Base-by-base conservation (phyloP, 2,329 filamentous ascomycete genomes). In the Madurella mycetomatis region DNA sequence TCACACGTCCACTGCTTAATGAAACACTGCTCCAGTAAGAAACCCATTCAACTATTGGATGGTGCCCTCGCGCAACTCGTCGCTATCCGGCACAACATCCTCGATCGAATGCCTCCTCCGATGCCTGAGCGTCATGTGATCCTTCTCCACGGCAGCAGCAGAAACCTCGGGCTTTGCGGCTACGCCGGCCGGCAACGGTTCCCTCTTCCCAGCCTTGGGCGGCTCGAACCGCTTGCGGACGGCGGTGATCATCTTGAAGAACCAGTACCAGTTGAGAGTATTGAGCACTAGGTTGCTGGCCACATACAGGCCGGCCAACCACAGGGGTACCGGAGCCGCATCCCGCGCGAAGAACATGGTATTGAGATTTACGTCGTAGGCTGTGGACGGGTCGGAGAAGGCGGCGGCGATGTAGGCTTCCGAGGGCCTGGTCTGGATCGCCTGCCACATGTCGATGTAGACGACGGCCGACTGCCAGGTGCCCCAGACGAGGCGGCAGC, bases 251-350 rank as follows among this genome's bases (percentile, higher is more conserved):
- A 95, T 95, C 79, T 90, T 90, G 65, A 83, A 77, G 68, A 92
- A 94, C 90, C 90, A 95, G 72, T 86, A 88, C 65, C 88, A 84
- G 72, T 95, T 95, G 49, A 95, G 74, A 12, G 80, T 77, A 66
- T 91, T 92, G 25, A 95, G 78, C 0, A 81, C 80, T 17, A 89
- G 51, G 68, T 94, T 94, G 65, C 82, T 84, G 9, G 76, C 77
- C 7, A 91, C 70, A 66, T 94, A 94, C 30, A 82, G 73, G 13
- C 70, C 72, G 1, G 82, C 84, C 18, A 94, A 76, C 88, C 88
- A 92, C 1, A 82, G 32, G 0, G 88, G 89, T 2, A 92, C 73
- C 2, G 72, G 74, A 42, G 73, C 78, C 3, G 70, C 70, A 18
- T 75, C 66, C 30, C 69, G 74, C 4, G 76, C 78, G 60, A 78